phyloP scores from a whole-genome alignment of 1,139 yeast species.

The Kurtzmaniella quercitrusa region DNA sequence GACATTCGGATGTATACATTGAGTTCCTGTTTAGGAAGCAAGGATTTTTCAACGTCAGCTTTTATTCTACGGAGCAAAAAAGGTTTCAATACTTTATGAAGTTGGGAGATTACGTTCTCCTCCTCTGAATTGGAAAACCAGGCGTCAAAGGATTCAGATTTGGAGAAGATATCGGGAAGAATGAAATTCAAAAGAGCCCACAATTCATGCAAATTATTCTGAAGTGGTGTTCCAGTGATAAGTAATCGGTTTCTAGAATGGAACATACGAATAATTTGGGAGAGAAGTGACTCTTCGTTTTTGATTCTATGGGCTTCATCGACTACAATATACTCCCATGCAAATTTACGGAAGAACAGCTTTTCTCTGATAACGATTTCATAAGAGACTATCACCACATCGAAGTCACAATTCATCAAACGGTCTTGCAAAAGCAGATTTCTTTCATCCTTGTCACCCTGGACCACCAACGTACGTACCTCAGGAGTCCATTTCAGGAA shows the following conservation, averaged over 20 bases:
- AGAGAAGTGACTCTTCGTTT: constrained; percentile 85
- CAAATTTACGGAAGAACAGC: constrained; percentile 68
- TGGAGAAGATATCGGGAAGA: constrained; percentile 92
- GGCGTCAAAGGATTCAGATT: constrained; percentile 81
- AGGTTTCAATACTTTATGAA: constrained; percentile 83
- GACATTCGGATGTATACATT: constrained; percentile 93
- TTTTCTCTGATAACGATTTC: constrained; percentile 93
- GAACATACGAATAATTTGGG: constrained; percentile 84
- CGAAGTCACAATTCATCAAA: constrained; percentile 72
- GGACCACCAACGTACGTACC: constrained; percentile 79
- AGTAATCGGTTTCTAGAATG: constrained; percentile 79
- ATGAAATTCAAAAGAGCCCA: constrained; percentile 93
- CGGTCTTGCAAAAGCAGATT: constrained; percentile 53
- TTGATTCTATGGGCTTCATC: constrained; percentile 98
- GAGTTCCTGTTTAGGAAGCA: constrained; percentile 84
- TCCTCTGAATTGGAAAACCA: constrained; percentile 53
- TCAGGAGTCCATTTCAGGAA: constrained; percentile 95
- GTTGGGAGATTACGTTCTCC: constrained; percentile 75
- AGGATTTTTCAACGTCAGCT: constrained; percentile 86
- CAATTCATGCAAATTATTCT: constrained; percentile 88
- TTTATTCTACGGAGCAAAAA: constrained; percentile 86
- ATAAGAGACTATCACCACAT: constrained; percentile 83
- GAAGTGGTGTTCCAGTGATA: constrained; percentile 95
- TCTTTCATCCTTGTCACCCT: constrained; percentile 83
- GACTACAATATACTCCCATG: constrained; percentile 91